Evolutionary conservation across 352 stramenopile species (phyloP).

Genomic region (Phytopythium delawarense): DNA sequence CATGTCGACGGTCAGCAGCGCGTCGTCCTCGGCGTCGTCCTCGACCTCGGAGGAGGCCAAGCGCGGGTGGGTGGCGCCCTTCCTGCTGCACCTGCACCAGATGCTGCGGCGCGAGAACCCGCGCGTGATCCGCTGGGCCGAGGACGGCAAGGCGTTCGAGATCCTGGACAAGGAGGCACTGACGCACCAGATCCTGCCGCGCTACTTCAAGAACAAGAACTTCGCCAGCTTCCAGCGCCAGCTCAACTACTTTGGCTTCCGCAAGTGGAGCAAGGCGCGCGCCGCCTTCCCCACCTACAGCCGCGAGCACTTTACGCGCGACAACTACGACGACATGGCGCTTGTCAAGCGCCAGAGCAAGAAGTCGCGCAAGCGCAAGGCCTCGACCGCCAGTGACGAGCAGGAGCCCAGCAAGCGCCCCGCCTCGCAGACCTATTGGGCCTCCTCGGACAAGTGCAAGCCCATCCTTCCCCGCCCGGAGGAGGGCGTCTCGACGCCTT

Average conservation of each 20-base stretch:
- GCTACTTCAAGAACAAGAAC: conserved; percentile 96
- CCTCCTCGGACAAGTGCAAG: conserved; percentile 52
- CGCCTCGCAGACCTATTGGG: conserved; percentile 17
- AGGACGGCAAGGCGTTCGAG: conserved; percentile 74
- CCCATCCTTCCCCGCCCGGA: conserved; percentile 54
- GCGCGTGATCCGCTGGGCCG: conserved; percentile 79
- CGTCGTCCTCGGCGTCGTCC: conserved; percentile 5
- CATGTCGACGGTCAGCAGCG: conserved; percentile 28
- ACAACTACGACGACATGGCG: conserved; percentile 84
- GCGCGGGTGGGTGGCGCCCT: conserved; percentile 78
- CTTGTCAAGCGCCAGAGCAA: conserved; percentile 86
- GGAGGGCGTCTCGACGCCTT: conserved; percentile 4
- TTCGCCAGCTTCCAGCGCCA: conserved; percentile 95
- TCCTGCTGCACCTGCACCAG: conserved; percentile 80
- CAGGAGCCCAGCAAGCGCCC: conserved; percentile 32
- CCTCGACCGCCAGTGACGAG: conserved; percentile 14
- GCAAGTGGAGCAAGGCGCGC: conserved; percentile 85
- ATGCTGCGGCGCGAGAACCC: conserved; percentile 78
- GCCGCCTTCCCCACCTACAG: conserved; percentile 74
- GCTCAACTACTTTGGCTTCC: conserved; percentile 95
- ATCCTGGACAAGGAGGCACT: conserved; percentile 85
- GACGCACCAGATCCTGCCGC: conserved; percentile 87
- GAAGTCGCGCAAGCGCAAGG: conserved; percentile 73
- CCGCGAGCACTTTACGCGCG: conserved; percentile 76
- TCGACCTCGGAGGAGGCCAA: conserved; percentile 15